Base-by-base conservation (phyloP, 371 early-diverging fungal species). In the Mucor lusitanicus region DNA sequence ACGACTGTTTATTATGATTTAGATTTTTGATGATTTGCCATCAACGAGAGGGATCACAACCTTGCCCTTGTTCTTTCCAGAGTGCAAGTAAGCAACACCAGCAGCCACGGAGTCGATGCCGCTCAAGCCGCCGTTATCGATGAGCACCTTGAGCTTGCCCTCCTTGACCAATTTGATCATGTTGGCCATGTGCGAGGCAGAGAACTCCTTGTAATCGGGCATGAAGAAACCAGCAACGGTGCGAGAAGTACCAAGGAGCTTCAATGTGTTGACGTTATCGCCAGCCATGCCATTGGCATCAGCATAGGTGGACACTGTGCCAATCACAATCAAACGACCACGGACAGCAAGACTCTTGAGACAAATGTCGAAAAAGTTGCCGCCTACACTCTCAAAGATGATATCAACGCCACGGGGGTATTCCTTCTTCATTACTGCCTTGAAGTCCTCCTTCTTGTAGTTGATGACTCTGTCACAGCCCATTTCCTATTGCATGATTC, bases 361-460 rank as follows among this genome's bases (percentile, higher is more conserved):
- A 59, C 82, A 79, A 40, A 72, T 78, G 30, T 79, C 67, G 61
- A 89, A 78, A 74, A 83, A 85, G 32, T 81, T 44, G 19, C 89
- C 89, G 28, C 89, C 89, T n/a, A 89, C 83, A 39, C 79, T 76
- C 67, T 89, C 89, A 74, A 83, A 87, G 0, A 87, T 76, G 63
- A 87, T 80, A 67, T 89, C 86, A 17, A 89, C 75, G 28, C 88
- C 87, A 27, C 65, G 66, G 35, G 83, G 83, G 61, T 85, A 87
- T 77, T 87, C 86, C 28, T 78, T 80, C 64, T 74, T 75, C 67
- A 89, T 67, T 2, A 87, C 88, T 17, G 68, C 56, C n/a, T 72
- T 73, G 59, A 88, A 67, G 40, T 83, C 76, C 59, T 83, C 82
- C 50, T 76, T 80, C 55, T 82, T 82, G 64, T 85, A 85, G 55